These are phyloP conservation scores for Claviceps sp. DNA, from an alignment of 2,329 filamentous ascomycete species.

Conservation along the genomic window DNA sequence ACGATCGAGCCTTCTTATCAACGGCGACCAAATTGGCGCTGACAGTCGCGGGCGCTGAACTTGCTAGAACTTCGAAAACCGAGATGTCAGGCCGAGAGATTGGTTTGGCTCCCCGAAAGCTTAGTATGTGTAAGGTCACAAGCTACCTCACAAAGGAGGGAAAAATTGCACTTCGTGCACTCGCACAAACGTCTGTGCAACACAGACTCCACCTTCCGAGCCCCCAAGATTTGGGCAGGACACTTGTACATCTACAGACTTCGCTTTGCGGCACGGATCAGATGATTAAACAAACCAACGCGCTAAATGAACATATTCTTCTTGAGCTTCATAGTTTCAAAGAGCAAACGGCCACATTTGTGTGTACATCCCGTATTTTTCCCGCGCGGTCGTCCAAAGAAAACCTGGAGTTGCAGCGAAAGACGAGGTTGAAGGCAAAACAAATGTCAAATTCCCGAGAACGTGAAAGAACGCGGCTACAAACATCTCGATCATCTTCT, in stretches of 20 bases:
- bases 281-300: slow-evolving; percentile 36
- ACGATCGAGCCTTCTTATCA: slow-evolving; percentile 46
- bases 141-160: slow-evolving; percentile 38
- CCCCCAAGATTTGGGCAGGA: slow-evolving; percentile 34
- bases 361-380: slow-evolving; percentile 35
- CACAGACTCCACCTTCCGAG: slow-evolving; percentile 35
- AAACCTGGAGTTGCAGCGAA: slow-evolving; percentile 62
- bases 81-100: neutral
- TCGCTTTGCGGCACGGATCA: slow-evolving; percentile 42
- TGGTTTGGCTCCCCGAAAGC: slow-evolving; percentile 32
- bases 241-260: slow-evolving; percentile 42
- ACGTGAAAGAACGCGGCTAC: slow-evolving; percentile 30
- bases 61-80: neutral
- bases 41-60: neutral
- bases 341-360: slow-evolving; percentile 28
- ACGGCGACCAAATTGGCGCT: slow-evolving; percentile 47
- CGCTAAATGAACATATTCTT: slow-evolving; percentile 43
- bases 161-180: slow-evolving; percentile 38
- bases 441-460: slow-evolving; percentile 52
- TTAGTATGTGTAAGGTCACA: slow-evolving; percentile 6
- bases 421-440: slow-evolving; percentile 50
- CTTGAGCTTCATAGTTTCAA: slow-evolving; percentile 30
- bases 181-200: slow-evolving; percentile 38
- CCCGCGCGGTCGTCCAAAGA: slow-evolving; percentile 48
- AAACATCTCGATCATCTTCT: slow-evolving; percentile 21